Conservation (phyloP, 1,284 basidiomycete genomes). For the Ustilago hordei region DNA sequence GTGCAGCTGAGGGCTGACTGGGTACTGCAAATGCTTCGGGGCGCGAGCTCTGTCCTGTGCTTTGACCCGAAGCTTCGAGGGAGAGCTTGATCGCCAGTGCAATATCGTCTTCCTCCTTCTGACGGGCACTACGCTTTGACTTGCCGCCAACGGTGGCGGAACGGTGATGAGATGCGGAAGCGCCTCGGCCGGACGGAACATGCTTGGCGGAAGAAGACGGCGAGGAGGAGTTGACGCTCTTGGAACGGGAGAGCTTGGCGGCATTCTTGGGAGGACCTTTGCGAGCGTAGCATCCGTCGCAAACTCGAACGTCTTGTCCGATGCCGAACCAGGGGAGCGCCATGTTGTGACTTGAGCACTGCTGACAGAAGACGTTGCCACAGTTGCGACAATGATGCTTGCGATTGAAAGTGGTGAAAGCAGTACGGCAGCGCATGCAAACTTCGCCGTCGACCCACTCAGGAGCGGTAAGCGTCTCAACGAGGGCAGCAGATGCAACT, state of each 20-base stretch:
- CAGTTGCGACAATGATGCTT: slow-evolving; percentile 99
- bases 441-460: slow-evolving; percentile 97
- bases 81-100: slow-evolving; percentile 93
- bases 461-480: slow-evolving; percentile 74
- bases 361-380: slow-evolving; percentile 94
- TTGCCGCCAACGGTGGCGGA: slow-evolving; percentile 61
- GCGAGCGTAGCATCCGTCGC: slow-evolving; percentile 79
- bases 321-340: slow-evolving; percentile 94
- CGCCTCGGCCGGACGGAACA: slow-evolving; percentile 54
- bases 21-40: slow-evolving; percentile 72
- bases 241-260: slow-evolving; percentile 49
- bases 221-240: slow-evolving; percentile 35
- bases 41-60: slow-evolving; percentile 72
- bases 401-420: slow-evolving; percentile 94
- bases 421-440: slow-evolving; percentile 89
- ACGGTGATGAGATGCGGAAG: slow-evolving; percentile 62
- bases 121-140: slow-evolving; percentile 70
- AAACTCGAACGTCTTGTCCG: slow-evolving; percentile 90
- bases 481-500: slow-evolving; percentile 69
- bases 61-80: slow-evolving; percentile 71
- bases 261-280: slow-evolving; percentile 58
- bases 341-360: slow-evolving; percentile 87
- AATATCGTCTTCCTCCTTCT: slow-evolving; percentile 83
- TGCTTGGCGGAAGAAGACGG: slow-evolving; percentile 36
- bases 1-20: slow-evolving; percentile 71